Evolutionary conservation across 768 basidiomycete genomes (phyloP).

Genomic region (Clathrus columnatus): DNA sequence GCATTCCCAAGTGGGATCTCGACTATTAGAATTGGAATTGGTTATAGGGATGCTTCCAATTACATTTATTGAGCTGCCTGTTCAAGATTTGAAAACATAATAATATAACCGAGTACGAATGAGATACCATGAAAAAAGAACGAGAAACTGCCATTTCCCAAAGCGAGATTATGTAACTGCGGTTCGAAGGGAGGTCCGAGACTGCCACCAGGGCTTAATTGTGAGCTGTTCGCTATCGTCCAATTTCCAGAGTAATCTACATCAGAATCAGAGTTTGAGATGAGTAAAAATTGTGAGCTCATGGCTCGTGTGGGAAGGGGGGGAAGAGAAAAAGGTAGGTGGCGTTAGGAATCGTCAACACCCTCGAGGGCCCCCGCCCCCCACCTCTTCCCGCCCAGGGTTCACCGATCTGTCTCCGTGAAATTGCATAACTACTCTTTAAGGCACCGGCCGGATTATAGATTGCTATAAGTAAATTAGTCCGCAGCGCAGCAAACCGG

Average conservation of each 20-base stretch:
- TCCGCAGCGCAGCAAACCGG: too few species aligned
- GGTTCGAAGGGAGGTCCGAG: not conserved
- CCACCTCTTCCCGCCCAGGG: too few species aligned
- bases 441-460: too few species aligned
- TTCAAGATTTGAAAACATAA: not conserved
- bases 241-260: not conserved
- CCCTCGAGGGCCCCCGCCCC: too few species aligned
- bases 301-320: not conserved
- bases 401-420: too few species aligned
- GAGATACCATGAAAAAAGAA: not conserved
- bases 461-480: too few species aligned
- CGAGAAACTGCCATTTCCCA: not conserved
- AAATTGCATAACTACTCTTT: too few species aligned
- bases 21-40: not conserved
- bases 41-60: not conserved
- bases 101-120: not conserved
- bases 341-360: too few species aligned
- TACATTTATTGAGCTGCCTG: not conserved
- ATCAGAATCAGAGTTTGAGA: not conserved
- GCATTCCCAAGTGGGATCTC: not conserved
- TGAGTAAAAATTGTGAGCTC: not conserved
- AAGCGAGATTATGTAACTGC: not conserved
- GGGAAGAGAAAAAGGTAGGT: not conserved
- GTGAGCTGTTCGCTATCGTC: not conserved
- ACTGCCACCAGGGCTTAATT: not conserved